Percentiles rank a stretch among this genome's conserved stretches.
Conservation (phyloP, 768 basidiomycete genomes). For the Collybiopsis confluens region DNA sequence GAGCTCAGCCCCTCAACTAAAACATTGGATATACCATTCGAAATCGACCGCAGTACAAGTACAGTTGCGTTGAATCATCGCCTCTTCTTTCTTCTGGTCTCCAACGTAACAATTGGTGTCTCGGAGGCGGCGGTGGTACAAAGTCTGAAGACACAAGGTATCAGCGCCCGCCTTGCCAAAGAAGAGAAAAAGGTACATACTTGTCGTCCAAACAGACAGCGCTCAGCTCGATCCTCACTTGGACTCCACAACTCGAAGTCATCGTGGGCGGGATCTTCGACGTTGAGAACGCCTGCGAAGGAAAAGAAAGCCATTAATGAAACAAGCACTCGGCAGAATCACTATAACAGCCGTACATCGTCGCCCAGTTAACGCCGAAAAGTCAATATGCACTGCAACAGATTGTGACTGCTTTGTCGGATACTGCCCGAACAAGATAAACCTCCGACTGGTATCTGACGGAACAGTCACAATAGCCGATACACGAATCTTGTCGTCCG, state of each 20-base stretch:
- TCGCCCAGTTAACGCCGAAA: conserved; percentile 66
- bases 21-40: conserved; percentile 69
- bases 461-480: conserved; percentile 82
- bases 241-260: conserved; percentile 99
- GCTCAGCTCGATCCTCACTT: conserved; percentile 80
- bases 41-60: conserved; percentile 74
- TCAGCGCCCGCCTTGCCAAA: conserved; percentile 3
- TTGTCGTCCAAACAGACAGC: conserved; percentile 90
- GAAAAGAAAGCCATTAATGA: background rate
- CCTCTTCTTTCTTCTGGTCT: conserved; percentile 47
- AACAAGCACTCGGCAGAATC: too few species aligned
- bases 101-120: conserved; percentile 84
- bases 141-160: conserved; percentile 44
- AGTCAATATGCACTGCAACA: conserved; percentile 86
- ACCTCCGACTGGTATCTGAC: conserved; percentile 84
- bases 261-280: conserved; percentile 73
- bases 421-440: conserved; percentile 75
- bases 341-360: conserved; percentile 66
- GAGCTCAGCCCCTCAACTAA: too few species aligned
- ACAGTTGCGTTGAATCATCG: conserved; percentile 65
- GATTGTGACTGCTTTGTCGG: conserved; percentile 42
- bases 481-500: conserved; percentile 69
- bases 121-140: conserved; percentile 87
- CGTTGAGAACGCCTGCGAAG: conserved; percentile 56
- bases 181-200: conserved; percentile 31